Conservation (phyloP, 2,329 filamentous ascomycete species). For the Clonostachys sp. region DNA sequence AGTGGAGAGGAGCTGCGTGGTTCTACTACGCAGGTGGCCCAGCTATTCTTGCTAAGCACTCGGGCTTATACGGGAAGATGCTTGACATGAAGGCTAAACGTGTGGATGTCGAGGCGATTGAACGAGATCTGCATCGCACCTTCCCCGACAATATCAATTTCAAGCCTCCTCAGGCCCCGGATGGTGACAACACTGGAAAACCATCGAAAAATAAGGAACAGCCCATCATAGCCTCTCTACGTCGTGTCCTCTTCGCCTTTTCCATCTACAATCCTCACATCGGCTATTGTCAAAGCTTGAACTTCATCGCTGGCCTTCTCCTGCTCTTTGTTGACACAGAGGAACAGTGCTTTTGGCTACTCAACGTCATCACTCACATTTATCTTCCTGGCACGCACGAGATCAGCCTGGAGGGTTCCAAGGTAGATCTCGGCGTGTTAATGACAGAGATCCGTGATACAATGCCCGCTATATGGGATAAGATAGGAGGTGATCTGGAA, state of each 20-base stretch:
- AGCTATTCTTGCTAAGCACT: constrained; percentile 69
- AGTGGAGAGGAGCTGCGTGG: constrained; percentile 94
- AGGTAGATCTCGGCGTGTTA: constrained; percentile 88
- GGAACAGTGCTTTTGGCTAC: constrained; percentile 87
- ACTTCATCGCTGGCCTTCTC: constrained; percentile 87
- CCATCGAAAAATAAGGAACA: constrained; percentile 53
- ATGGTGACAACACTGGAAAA: constrained; percentile 26
- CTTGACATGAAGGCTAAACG: constrained; percentile 60
- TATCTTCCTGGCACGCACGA: constrained; percentile 92
- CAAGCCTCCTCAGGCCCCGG: constrained; percentile 53
- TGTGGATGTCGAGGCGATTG: constrained; percentile 83
- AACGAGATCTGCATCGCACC: constrained; percentile 87
- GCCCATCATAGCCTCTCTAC: constrained; percentile 73
- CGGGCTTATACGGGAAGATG: constrained; percentile 71
- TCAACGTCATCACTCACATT: constrained; percentile 85
- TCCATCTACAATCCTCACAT: constrained; percentile 86
- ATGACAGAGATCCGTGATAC: constrained; percentile 83
- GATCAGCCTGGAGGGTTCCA: constrained; percentile 83
- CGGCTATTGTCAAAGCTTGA: constrained; percentile 93
- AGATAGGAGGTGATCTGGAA: constrained; percentile 77
- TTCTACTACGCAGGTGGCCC: constrained; percentile 93
- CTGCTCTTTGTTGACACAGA: constrained; percentile 84
- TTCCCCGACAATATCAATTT: constrained; percentile 94
- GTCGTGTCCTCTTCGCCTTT: constrained; percentile 84
- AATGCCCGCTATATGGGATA: constrained; percentile 79